These are phyloP conservation scores for Talaromyces albobiverticillius DNA, from an alignment of 2,329 filamentous ascomycete species.

Conservation along the genomic window DNA sequence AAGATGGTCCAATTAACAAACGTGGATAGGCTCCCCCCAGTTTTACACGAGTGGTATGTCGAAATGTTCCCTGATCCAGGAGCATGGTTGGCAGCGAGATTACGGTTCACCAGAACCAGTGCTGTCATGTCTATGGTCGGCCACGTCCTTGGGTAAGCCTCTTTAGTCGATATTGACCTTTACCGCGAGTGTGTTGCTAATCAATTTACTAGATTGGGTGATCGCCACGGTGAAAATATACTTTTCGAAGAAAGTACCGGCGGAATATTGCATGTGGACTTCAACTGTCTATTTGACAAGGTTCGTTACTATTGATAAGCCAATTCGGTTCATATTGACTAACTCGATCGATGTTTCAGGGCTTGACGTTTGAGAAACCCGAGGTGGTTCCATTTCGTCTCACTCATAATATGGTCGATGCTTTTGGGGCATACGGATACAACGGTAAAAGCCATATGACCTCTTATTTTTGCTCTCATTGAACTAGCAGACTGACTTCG, in stretches of 20 bases:
- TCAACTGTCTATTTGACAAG: slow-evolving; percentile 99
- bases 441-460: slow-evolving; percentile 54
- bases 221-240: slow-evolving; percentile 96
- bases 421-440: slow-evolving; percentile 91
- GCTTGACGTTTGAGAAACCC: slow-evolving; percentile 88
- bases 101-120: slow-evolving; percentile 87
- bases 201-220: slow-evolving; percentile 61
- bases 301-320: slow-evolving; percentile 19
- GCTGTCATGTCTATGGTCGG: slow-evolving; percentile 99
- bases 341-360: slow-evolving; percentile 35
- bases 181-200: too few species aligned
- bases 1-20: slow-evolving; percentile 13
- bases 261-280: slow-evolving; percentile 95
- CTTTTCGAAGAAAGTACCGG: slow-evolving; percentile 91
- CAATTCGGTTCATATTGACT: slow-evolving; percentile 1
- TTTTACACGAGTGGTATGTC: slow-evolving; percentile 92
- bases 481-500: not conserved
- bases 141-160: slow-evolving; percentile 79
- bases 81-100: slow-evolving; percentile 82
- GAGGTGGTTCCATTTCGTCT: slow-evolving; percentile 94
- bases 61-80: slow-evolving; percentile 92
- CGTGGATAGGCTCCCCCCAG: slow-evolving; percentile 65
- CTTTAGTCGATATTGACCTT: too few species aligned
- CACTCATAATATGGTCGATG: slow-evolving; percentile 97
- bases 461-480: not conserved